Conservation (phyloP, 2,329 filamentous ascomycete species). For the Eurotiales sp. region DNA sequence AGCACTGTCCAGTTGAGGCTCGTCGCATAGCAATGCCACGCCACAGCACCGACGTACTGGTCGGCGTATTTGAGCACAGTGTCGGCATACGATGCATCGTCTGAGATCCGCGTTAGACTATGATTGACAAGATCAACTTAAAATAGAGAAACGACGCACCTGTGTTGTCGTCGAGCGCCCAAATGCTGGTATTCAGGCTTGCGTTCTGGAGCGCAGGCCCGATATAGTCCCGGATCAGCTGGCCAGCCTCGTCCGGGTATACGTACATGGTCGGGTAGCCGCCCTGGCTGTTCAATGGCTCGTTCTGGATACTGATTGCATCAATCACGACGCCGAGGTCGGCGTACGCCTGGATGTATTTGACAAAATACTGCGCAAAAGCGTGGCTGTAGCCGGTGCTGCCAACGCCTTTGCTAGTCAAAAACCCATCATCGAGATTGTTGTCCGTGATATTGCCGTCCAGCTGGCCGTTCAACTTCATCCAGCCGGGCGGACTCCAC, state of each 20-base stretch:
- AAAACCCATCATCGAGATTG: conserved; percentile 28
- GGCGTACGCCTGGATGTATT: conserved; percentile 35
- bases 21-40: conserved; percentile 39
- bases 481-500: conserved; percentile 40
- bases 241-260: conserved; percentile 31
- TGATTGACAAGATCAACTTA: background rate
- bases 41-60: conserved; percentile 28
- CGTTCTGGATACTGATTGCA: conserved; percentile 37
- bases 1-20: conserved; percentile 34
- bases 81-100: conserved; percentile 32
- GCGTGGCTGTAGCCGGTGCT: conserved; percentile 30
- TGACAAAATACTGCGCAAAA: conserved; percentile 34
- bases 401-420: conserved; percentile 22
- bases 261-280: conserved; percentile 39
- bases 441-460: conserved; percentile 27
- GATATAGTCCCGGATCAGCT: conserved; percentile 29
- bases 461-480: conserved; percentile 37
- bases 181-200: conserved; percentile 23
- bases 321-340: conserved; percentile 31
- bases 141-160: conserved; percentile 14
- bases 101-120: conserved; percentile 12
- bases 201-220: conserved; percentile 26
- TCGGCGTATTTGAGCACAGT: conserved; percentile 30
- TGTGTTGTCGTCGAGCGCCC: conserved; percentile 40
- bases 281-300: conserved; percentile 35